A percentile compares a stretch with the other conserved stretches of the same genome.
These are phyloP conservation scores for Fusarium equiseti DNA, from an alignment of 2,329 filamentous ascomycete species.

Conservation along the genomic window DNA sequence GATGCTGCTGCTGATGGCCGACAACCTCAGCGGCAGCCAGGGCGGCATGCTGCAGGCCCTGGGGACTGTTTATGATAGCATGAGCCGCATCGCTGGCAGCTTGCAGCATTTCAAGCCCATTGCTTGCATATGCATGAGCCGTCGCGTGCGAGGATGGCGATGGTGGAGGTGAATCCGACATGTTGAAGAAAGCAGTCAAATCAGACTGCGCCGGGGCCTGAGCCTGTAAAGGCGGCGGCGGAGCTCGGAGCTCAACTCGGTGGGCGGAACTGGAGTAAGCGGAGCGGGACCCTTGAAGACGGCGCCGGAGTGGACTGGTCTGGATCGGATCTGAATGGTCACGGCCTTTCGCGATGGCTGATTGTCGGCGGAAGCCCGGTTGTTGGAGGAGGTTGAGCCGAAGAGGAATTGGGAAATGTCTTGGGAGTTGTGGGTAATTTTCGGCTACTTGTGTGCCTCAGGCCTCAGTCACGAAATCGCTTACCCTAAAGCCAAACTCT, in stretches of 20 bases:
- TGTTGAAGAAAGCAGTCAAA: slow-evolving; percentile 26
- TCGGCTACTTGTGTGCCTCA: neutral
- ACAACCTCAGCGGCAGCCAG: slow-evolving; percentile 51
- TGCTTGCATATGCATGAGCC: slow-evolving; percentile 60
- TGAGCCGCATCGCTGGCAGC: slow-evolving; percentile 60
- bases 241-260: slow-evolving; percentile 42
- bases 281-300: slow-evolving; percentile 41
- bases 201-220: slow-evolving; percentile 35
- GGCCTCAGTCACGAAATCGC: neutral
- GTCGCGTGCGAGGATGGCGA: slow-evolving; percentile 47
- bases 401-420: slow-evolving; percentile 30
- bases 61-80: slow-evolving; percentile 53
- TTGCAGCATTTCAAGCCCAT: slow-evolving; percentile 60
- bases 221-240: slow-evolving; percentile 37
- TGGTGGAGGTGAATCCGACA: slow-evolving; percentile 48
- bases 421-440: neutral
- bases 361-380: slow-evolving; percentile 60
- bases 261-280: slow-evolving; percentile 31
- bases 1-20: slow-evolving; percentile 41
- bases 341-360: slow-evolving; percentile 53
- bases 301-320: slow-evolving; percentile 27
- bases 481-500: neutral
- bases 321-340: slow-evolving; percentile 15
- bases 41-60: slow-evolving; percentile 56
- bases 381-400: slow-evolving; percentile 51